Evolutionary conservation across 164 flowering plant genomes (phyloP), one percentile per base, ranked within the genome.

Genomic region (Chloranthus sessilifolius): DNA sequence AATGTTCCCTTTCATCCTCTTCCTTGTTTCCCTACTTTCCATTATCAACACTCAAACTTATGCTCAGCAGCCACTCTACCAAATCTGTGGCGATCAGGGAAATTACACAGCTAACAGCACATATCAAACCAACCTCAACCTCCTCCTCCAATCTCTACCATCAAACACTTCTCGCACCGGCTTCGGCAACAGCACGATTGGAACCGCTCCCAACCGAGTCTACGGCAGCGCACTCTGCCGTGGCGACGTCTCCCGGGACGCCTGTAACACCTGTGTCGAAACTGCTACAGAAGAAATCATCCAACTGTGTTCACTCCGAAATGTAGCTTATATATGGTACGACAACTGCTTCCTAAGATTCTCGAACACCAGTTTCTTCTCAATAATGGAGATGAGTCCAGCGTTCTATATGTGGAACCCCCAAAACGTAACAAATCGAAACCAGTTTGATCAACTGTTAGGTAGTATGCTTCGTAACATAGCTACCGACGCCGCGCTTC

Each of bases 211-310:
- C 2, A 41, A 65, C 37, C 7, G n/a, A 35, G 69, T 67, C 11
- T 57, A 64, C 12, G 73, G 70, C 2, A 44, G 27, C 11, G 60
- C 60, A 1, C 63, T 72, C 14, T 75, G 80, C 22, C 55, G 73
- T 17, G 77, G 69, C 6, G 75, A 75, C 27, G 25, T 58, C 9
- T 24, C 33, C 12, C 2, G 21, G 1, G 19, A 16, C 1, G 51
- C 3, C 6, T 73, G 78, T 26, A 2, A 21, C 15, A 43, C 9
- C 15, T 73, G 72, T 39, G 45, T 70, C 2, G 4, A 33, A 2
- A 27, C 4, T 15, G 61, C 61, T 16, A 43, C 31, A 29, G 28
- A 21, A 34, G 48, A 53, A 9, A 34, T 58, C 26, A 15, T 52
- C 7, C 7, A 43, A 2, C 3, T 2, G 10, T 66, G 68, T 28